Evolutionary conservation across 2,329 filamentous ascomycete genomes (phyloP).

Genomic region (Penicillium freii): DNA sequence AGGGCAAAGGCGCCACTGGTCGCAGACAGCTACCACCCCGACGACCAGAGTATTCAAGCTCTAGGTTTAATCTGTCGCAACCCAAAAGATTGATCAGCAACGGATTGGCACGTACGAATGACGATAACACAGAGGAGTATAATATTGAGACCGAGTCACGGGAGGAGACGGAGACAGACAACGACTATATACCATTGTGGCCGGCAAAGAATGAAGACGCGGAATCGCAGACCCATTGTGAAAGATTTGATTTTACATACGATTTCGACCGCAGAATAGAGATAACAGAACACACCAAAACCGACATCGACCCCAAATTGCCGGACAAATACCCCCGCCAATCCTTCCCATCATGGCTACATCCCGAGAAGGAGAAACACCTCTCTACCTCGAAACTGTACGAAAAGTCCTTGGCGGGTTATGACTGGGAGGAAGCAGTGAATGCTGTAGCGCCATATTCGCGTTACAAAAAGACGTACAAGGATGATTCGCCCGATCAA

Average conservation of each 20-base stretch:
- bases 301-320: not conserved
- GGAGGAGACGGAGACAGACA: conserved; percentile 3
- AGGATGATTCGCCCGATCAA: conserved; percentile 27
- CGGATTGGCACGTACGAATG: conserved; percentile 25
- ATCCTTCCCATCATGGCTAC: conserved; percentile 13
- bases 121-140: conserved; percentile 18
- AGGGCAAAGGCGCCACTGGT: conserved; percentile 15
- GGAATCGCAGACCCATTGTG: conserved; percentile 6
- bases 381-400: conserved; percentile 28
- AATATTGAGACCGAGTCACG: conserved; percentile 2
- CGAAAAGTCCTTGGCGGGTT: conserved; percentile 19
- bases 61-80: conserved; percentile 21
- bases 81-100: conserved; percentile 31
- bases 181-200: conserved; percentile 9
- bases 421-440: conserved; percentile 31
- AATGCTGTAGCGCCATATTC: conserved; percentile 39
- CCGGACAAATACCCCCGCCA: not conserved
- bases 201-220: conserved; percentile 6
- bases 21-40: conserved; percentile 18
- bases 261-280: conserved; percentile 6
- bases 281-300: not conserved
- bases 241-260: conserved; percentile 9
- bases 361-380: conserved; percentile 21
- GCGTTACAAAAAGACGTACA: conserved; percentile 35
- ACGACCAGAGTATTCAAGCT: conserved; percentile 21